A percentile compares a stretch with the other conserved stretches of the same genome.
phyloP scores from a whole-genome alignment of 768 basidiomycete species.

The Boletellus ananas region DNA sequence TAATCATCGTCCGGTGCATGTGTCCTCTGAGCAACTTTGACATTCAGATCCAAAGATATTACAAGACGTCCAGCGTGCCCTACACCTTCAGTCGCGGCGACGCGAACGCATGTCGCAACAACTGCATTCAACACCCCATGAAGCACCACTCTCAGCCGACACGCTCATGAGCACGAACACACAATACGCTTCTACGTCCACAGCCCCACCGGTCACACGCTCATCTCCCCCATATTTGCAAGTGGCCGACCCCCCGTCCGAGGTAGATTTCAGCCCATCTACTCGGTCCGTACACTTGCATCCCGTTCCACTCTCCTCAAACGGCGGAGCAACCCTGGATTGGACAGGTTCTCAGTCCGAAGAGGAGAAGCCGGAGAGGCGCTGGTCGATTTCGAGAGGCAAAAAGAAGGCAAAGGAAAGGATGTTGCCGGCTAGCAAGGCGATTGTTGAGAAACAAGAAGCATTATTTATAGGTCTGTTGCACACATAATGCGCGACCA shows the following conservation, averaged over 20 bases:
- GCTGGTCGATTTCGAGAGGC: slow-evolving; percentile 52
- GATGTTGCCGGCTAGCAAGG: slow-evolving; percentile 37
- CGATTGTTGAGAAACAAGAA: slow-evolving; percentile 57
- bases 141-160: slow-evolving; percentile 24
- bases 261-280: slow-evolving; percentile 71
- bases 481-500: background rate
- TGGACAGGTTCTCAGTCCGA: slow-evolving; percentile 61
- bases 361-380: slow-evolving; percentile 54
- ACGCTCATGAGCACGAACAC: slow-evolving; percentile 23
- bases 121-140: slow-evolving; percentile 14
- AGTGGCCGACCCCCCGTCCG: slow-evolving; percentile 28
- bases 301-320: slow-evolving; percentile 65
- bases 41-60: slow-evolving; percentile 69
- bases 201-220: slow-evolving; percentile 12
- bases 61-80: slow-evolving; percentile 74
- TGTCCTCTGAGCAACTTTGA: slow-evolving; percentile 11
- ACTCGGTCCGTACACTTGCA: slow-evolving; percentile 46
- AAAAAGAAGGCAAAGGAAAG: slow-evolving; percentile 59
- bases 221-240: slow-evolving; percentile 22
- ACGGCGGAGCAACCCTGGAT: slow-evolving; percentile 69
- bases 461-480: slow-evolving; percentile 50
- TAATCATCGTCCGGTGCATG: slow-evolving; percentile 9
- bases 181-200: slow-evolving; percentile 33
- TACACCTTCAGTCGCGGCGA: slow-evolving; percentile 69
- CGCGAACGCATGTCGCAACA: slow-evolving; percentile 52